Evolutionary conservation across 2,329 filamentous ascomycete genomes (phyloP).

Genomic region (Coniochaeta ligniaria): DNA sequence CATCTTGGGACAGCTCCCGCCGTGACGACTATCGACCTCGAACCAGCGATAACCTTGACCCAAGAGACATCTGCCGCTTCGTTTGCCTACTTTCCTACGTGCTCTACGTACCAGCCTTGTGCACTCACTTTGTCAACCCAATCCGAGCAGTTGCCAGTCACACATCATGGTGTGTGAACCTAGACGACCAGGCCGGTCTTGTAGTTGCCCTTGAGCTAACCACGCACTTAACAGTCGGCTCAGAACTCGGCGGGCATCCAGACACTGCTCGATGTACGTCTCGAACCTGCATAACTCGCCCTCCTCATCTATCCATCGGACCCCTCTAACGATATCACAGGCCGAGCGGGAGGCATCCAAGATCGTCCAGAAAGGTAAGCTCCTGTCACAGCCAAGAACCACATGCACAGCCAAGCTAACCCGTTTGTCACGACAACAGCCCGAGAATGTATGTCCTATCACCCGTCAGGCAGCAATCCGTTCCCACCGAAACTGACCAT

Average conservation of each 20-base stretch:
- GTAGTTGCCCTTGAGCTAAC: conserved; percentile 8
- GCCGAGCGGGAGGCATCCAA: conserved; percentile 98
- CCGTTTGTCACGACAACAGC: conserved; percentile 7
- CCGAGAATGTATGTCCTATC: conserved; percentile 11
- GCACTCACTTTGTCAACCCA: neutral
- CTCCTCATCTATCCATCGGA: neutral
- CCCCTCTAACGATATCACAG: conserved; percentile 35
- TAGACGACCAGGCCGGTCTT: neutral
- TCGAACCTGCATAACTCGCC: neutral
- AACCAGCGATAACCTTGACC: neutral
- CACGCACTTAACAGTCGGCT: conserved; percentile 61
- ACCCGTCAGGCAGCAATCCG: neutral
- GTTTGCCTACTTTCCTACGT: neutral
- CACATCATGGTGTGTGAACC: neutral
- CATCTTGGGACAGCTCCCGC: neutral
- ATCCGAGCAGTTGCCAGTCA: neutral
- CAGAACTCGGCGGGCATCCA: conserved; percentile 99
- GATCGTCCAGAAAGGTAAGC: conserved; percentile 91
- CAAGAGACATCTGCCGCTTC: neutral
- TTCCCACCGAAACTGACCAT: conserved; percentile 10
- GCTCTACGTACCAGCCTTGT: neutral
- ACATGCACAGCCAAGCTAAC: conserved; percentile 18
- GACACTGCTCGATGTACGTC: conserved; percentile 90
- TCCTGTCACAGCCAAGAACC: neutral
- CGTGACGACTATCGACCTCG: neutral